Evolutionary conservation across 2,329 filamentous ascomycete species (phyloP), one percentile per base, ranked within the genome.

Genomic region (Cladophialophora psammophila): DNA sequence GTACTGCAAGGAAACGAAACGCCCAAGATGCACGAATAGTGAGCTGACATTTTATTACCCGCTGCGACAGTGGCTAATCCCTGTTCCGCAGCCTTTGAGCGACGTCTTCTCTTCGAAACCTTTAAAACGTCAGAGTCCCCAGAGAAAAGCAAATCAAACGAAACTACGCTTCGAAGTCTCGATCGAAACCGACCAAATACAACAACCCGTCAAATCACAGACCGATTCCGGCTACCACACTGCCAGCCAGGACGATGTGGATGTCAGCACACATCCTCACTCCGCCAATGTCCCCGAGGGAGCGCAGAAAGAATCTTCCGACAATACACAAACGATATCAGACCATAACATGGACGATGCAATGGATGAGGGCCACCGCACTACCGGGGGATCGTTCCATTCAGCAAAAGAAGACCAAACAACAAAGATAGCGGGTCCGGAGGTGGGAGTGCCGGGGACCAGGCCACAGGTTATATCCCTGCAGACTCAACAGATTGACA

Each of bases 181-280:
- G 69, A 36, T 73, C 75, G 40, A 75, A 74, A 5, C 69, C 72
- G 45, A 75, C 75, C 57, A 78, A 74, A 18, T 73, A 76, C 60
- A 70, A 75, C 63, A 74, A 66, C 38, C 74, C 76, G 48, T 76
- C 78, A 67, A 81, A 79, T 71, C 78, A 53, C 80, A 81, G 60
- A 79, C 79, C 4, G 80, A 82, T 68, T 83, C 82, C 0, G 82
- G 81, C 9, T 83, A 83, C 63, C 80, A 83, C 76, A 81, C 80
- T 48, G 79, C 82, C 75, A 74, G 75, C 38, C 78, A 80, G 57
- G 76, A 78, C 48, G 79, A 79, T 20, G 77, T 79, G 54, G 78
- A 81, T 32, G 71, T 79, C 66, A 77, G 80, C 61, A 35, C 58
- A 36, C 64, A 68, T 13, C 34, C 60, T 20, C 42, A 64, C 26